Conservation (phyloP, 2,329 filamentous ascomycete genomes). For the Xylariaceae sp. region DNA sequence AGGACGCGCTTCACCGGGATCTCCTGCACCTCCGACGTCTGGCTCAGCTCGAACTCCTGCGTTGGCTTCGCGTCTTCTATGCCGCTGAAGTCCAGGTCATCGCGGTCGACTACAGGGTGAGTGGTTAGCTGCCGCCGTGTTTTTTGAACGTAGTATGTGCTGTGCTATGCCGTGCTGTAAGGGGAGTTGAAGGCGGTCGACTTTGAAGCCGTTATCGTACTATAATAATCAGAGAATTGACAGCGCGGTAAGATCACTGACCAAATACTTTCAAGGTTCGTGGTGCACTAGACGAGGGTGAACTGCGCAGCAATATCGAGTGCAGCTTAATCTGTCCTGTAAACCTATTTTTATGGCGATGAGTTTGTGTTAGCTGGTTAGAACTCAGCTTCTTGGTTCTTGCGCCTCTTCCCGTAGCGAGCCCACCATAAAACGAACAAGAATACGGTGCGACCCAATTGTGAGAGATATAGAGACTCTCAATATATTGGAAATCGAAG, state of each 20-base stretch:
- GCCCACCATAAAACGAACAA: background rate
- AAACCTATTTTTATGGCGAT: conserved; percentile 53
- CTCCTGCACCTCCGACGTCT: conserved; percentile 78
- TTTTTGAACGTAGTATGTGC: background rate
- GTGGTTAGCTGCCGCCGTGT: background rate
- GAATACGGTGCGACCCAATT: background rate
- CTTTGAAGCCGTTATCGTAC: background rate
- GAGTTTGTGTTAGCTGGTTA: conserved; percentile 7
- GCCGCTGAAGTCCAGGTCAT: conserved; percentile 76
- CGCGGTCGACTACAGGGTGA: conserved; percentile 56
- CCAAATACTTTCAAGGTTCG: conserved; percentile 76
- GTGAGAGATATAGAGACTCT: background rate
- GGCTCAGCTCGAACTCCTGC: conserved; percentile 70
- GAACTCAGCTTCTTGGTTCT: background rate
- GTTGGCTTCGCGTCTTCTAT: conserved; percentile 65
- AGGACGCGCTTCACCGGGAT: conserved; percentile 71
- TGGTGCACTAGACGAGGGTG: conserved; percentile 63
- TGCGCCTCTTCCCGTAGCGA: background rate
- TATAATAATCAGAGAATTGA: background rate
- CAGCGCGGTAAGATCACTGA: conserved; percentile 3
- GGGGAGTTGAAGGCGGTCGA: no score
- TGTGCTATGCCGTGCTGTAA: background rate
- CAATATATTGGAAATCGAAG: no score
- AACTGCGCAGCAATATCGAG: conserved; percentile 78
- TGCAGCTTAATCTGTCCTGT: conserved; percentile 91